Conservation (phyloP, 352 stramenopile species). For the Phytophthora crassamura region DNA sequence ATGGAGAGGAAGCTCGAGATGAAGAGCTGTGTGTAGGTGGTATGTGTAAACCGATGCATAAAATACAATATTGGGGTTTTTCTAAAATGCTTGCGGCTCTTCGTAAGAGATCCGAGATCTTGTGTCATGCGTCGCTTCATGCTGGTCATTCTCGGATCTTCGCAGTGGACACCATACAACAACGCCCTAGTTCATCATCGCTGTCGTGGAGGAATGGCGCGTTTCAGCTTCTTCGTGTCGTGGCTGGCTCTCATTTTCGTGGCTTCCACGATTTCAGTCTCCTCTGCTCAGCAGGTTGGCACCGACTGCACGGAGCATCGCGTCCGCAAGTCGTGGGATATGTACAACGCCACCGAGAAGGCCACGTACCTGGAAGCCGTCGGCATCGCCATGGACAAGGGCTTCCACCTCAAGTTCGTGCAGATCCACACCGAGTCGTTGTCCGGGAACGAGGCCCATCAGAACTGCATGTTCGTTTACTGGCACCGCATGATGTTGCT, state of each 20-base stretch:
- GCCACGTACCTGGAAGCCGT: slow-evolving; percentile 47
- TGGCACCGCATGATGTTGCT: slow-evolving; percentile 74
- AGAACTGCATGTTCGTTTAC: slow-evolving; percentile 75
- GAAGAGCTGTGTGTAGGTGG: too few species aligned
- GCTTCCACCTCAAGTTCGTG: slow-evolving; percentile 59
- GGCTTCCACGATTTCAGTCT: background rate
- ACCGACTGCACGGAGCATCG: slow-evolving; percentile 43
- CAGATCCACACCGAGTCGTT: slow-evolving; percentile 59
- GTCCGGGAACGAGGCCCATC: slow-evolving; percentile 58
- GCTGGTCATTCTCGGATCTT: slow-evolving; percentile 18
- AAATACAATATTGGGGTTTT: too few species aligned
- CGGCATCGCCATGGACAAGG: slow-evolving; percentile 44
- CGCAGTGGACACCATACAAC: slow-evolving; percentile 6
- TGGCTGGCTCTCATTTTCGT: slow-evolving; percentile 1
- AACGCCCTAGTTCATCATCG: background rate
- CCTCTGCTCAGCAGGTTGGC: slow-evolving; percentile 31
- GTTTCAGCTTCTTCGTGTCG: slow-evolving; percentile 1
- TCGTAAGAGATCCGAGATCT: too few species aligned
- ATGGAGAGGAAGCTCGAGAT: too few species aligned
- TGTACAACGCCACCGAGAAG: slow-evolving; percentile 47
- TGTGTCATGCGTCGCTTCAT: too few species aligned
- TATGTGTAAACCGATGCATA: too few species aligned
- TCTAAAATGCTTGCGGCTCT: too few species aligned
- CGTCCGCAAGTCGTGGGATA: slow-evolving; percentile 58
- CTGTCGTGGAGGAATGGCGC: slow-evolving; percentile 3